Conservation (phyloP, 2,329 filamentous ascomycete species). For the Tolypocladium tropicale region DNA sequence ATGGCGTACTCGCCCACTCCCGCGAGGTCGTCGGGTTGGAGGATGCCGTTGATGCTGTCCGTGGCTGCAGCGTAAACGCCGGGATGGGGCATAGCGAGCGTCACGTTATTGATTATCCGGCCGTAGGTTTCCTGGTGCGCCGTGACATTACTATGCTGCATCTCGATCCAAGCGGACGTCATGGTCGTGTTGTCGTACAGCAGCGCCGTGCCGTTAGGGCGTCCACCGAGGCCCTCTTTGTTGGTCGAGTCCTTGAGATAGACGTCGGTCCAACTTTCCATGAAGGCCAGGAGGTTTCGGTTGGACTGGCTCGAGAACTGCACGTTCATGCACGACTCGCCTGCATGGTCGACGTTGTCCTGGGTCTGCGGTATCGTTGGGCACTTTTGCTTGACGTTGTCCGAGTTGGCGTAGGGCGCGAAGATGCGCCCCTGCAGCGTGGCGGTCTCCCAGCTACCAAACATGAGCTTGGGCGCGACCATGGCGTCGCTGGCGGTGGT, state of each 20-base stretch:
- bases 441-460: constrained; percentile 38
- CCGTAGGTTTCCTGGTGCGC: constrained; percentile 35
- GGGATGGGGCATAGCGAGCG: constrained; percentile 66
- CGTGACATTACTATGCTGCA: constrained; percentile 39
- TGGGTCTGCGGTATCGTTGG: constrained; percentile 44
- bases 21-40: constrained; percentile 55
- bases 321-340: constrained; percentile 55
- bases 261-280: constrained; percentile 42
- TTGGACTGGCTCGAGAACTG: constrained; percentile 61
- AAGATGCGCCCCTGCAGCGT: constrained; percentile 46
- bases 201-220: constrained; percentile 52
- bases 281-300: constrained; percentile 57
- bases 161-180: constrained; percentile 57
- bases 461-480: constrained; percentile 61
- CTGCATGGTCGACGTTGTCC: constrained; percentile 29
- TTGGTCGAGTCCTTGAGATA: constrained; percentile 31
- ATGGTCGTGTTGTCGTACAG: constrained; percentile 66
- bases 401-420: constrained; percentile 52
- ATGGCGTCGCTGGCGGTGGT: constrained; percentile 67
- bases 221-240: constrained; percentile 26
- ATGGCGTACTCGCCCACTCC: constrained; percentile 62
- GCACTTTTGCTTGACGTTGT: constrained; percentile 46
- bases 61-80: constrained; percentile 55
- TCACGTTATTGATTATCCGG: constrained; percentile 64
- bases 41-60: constrained; percentile 50